phyloP scores from a whole-genome alignment of 2,329 filamentous ascomycete species.

The Sarocladiaceae sp. region DNA sequence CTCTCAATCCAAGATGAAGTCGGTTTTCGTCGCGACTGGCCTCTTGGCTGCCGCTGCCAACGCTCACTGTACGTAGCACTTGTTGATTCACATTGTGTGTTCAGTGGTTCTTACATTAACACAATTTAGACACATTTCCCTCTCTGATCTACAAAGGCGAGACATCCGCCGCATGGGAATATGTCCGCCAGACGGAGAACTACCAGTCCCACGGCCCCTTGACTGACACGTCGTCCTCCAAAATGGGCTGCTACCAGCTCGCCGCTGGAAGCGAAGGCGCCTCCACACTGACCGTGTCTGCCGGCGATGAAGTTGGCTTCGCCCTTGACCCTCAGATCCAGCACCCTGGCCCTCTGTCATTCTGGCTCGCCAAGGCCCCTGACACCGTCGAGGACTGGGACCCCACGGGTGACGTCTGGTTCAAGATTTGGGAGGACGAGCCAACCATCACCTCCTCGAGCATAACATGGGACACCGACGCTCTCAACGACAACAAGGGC shows the following conservation, averaged over 20 bases:
- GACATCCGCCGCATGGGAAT: conserved; percentile 33
- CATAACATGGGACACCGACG: conserved; percentile 16
- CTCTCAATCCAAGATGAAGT: not conserved
- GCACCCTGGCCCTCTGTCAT: conserved; percentile 27
- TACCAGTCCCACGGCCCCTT: conserved; percentile 44
- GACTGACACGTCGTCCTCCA: conserved; percentile 37
- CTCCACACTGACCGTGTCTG: conserved; percentile 24
- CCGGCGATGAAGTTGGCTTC: conserved; percentile 32
- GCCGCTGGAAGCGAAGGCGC: conserved; percentile 29
- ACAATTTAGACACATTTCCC: conserved; percentile 12
- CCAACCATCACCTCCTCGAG: conserved; percentile 15
- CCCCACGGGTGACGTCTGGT: conserved; percentile 22
- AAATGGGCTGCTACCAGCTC: conserved; percentile 46
- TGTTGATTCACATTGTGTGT: not conserved
- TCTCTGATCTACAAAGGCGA: conserved; percentile 11
- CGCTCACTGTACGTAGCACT: conserved; percentile 3
- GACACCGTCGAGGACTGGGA: conserved; percentile 17
- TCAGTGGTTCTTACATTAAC: not conserved
- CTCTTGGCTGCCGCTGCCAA: conserved; percentile 5
- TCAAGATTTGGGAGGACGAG: conserved; percentile 20
- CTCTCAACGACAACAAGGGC: conserved; percentile 17
- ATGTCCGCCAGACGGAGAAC: conserved; percentile 41
- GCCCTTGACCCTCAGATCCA: conserved; percentile 24
- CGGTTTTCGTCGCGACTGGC: not conserved
- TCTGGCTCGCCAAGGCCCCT: conserved; percentile 25